A percentile compares a stretch with the other conserved stretches of the same genome.
Conservation (phyloP, 2,329 filamentous ascomycete species). For the Cryphonectria carpinicola region DNA sequence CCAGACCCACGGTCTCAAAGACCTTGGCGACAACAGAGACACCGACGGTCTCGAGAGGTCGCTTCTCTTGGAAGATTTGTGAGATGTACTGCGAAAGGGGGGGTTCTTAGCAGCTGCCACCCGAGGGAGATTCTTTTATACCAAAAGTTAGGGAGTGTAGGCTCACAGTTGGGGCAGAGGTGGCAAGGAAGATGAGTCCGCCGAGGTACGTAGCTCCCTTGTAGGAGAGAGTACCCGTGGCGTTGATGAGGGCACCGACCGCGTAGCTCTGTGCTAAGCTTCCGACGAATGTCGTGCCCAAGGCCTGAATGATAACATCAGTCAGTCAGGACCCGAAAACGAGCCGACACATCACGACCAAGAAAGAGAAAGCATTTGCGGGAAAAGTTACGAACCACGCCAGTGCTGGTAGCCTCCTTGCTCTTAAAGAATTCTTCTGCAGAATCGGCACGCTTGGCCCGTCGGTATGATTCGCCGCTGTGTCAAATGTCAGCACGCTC, state of each 20-base stretch:
- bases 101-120: neutral
- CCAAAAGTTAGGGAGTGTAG: conserved; percentile 11
- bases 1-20: conserved; percentile 91
- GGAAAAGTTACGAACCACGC: conserved; percentile 68
- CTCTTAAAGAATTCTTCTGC: conserved; percentile 96
- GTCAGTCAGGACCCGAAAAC: neutral
- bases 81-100: conserved; percentile 69
- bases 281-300: conserved; percentile 75
- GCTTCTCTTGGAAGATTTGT: conserved; percentile 88
- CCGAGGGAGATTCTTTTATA: neutral
- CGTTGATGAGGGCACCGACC: conserved; percentile 88
- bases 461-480: conserved; percentile 84
- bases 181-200: conserved; percentile 87
- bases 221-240: conserved; percentile 92
- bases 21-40: conserved; percentile 83
- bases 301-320: neutral
- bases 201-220: conserved; percentile 97
- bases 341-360: neutral
- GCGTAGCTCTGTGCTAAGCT: conserved; percentile 89
- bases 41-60: conserved; percentile 86
- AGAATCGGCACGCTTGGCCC: conserved; percentile 86
- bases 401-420: conserved; percentile 87
- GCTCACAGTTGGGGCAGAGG: conserved; percentile 82
- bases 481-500: neutral
- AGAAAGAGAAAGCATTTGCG: neutral